Conservation (phyloP, 495 filamentous ascomycete species). For the Annulohypoxylon bovei region DNA sequence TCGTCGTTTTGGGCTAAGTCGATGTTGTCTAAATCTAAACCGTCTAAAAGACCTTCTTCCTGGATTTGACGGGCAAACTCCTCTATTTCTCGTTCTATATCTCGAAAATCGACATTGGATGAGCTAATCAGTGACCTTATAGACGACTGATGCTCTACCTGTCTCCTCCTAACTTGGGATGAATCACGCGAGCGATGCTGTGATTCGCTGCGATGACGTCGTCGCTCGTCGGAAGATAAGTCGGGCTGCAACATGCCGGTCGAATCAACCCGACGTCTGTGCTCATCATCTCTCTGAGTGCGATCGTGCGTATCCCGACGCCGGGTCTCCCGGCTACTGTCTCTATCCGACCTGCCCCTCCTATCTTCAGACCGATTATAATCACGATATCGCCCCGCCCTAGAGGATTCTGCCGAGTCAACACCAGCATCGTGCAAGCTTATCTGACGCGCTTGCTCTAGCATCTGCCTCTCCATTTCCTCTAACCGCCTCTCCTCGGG, state of each 20-base stretch:
- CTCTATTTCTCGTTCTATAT: slow-evolving; percentile 75
- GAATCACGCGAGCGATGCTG: slow-evolving; percentile 50
- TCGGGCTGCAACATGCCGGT: slow-evolving; percentile 46
- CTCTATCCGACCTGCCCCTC: slow-evolving; percentile 45
- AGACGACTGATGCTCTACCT: slow-evolving; percentile 85
- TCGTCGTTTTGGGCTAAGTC: slow-evolving; percentile 82
- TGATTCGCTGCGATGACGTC: slow-evolving; percentile 50
- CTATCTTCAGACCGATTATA: slow-evolving; percentile 57
- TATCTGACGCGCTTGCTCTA: slow-evolving; percentile 74
- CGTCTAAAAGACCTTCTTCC: slow-evolving; percentile 86
- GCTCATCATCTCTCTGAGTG: slow-evolving; percentile 43
- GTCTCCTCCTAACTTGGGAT: slow-evolving; percentile 54
- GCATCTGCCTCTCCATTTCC: slow-evolving; percentile 72
- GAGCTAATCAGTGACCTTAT: slow-evolving; percentile 82
- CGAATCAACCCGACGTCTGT: slow-evolving; percentile 46
- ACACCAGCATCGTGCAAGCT: slow-evolving; percentile 75
- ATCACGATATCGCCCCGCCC: slow-evolving; percentile 55
- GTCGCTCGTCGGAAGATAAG: slow-evolving; percentile 44
- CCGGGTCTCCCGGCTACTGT: slow-evolving; percentile 45
- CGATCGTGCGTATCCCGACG: slow-evolving; percentile 33
- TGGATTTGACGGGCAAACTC: slow-evolving; percentile 90
- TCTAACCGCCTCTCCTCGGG: slow-evolving; percentile 60
- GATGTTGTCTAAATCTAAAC: slow-evolving; percentile 83
- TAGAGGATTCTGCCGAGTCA: slow-evolving; percentile 47
- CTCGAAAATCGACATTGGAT: slow-evolving; percentile 74